Conservation (phyloP, 257 asterid genomes). For the Haberlea rhodopensis region DNA sequence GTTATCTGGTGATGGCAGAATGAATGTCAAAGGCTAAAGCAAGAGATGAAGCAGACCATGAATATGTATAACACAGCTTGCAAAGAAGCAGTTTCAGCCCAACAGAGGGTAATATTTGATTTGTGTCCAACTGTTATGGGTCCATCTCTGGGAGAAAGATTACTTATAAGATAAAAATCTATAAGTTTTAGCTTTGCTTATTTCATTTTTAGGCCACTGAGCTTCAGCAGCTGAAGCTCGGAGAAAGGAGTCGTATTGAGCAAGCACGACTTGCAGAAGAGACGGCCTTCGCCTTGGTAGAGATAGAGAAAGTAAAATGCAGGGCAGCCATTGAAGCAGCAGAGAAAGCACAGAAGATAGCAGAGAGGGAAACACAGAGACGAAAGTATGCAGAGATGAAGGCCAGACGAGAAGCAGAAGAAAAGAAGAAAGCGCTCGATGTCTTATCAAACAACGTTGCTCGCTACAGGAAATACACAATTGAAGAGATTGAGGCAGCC, state of each 20-base stretch:
- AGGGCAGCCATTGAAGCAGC: slow-evolving; percentile 74
- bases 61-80: slow-evolving; percentile 68
- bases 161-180: no score
- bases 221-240: slow-evolving; percentile 41
- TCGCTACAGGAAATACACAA: slow-evolving; percentile 60
- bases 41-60: slow-evolving; percentile 66
- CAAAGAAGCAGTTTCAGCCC: slow-evolving; percentile 66
- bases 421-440: slow-evolving; percentile 51
- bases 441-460: slow-evolving; percentile 44
- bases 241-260: slow-evolving; percentile 43
- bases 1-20: slow-evolving; percentile 26
- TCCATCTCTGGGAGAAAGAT: no score
- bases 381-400: slow-evolving; percentile 60
- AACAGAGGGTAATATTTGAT: no score
- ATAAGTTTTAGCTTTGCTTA: not conserved
- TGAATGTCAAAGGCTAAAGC: slow-evolving; percentile 49
- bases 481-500: slow-evolving; percentile 65
- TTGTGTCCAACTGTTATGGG: no score
- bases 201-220: slow-evolving; percentile 43
- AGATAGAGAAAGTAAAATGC: slow-evolving; percentile 71
- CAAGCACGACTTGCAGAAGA: slow-evolving; percentile 54
- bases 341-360: slow-evolving; percentile 68
- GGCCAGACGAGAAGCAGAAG: slow-evolving; percentile 53
- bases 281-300: slow-evolving; percentile 50
- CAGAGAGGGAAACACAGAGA: slow-evolving; percentile 62